These are phyloP conservation scores for Fusarium chlamydosporum DNA, from an alignment of 2,329 filamentous ascomycete genomes.

Conservation along the genomic window DNA sequence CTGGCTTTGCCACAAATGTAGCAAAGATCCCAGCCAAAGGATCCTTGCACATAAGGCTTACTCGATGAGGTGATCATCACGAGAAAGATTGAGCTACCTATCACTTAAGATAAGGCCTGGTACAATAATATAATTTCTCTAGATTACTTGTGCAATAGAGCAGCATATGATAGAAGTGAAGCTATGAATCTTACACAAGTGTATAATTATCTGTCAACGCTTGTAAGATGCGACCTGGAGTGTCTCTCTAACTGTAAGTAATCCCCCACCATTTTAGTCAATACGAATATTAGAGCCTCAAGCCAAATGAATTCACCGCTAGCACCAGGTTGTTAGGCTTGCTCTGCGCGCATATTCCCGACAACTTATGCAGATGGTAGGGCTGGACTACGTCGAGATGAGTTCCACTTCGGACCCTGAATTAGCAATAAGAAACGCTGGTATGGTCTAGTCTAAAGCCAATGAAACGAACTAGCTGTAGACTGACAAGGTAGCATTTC, in stretches of 20 bases:
- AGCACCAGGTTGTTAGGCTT: not conserved
- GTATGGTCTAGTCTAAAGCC: not conserved
- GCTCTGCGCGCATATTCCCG: not conserved
- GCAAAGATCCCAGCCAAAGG: not conserved
- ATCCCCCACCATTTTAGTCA: too few species aligned
- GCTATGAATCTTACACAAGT: too few species aligned
- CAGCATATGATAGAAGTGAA: too few species aligned
- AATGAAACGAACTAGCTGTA: not conserved
- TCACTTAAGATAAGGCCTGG: not conserved
- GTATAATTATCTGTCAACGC: too few species aligned
- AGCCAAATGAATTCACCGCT: too few species aligned
- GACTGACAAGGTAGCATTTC: not conserved
- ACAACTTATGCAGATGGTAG: not conserved
- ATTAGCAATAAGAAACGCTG: not conserved
- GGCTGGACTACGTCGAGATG: not conserved
- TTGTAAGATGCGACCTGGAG: too few species aligned
- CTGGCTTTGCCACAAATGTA: constrained; percentile 1
- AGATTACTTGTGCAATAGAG: not conserved
- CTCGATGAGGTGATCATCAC: not conserved
- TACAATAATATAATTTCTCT: not conserved
- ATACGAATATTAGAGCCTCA: too few species aligned
- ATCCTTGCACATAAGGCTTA: not conserved
- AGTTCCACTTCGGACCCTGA: not conserved
- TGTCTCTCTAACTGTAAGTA: too few species aligned
- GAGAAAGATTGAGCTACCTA: not conserved